These are phyloP conservation scores for Aspergillus costaricaensis DNA, from an alignment of 2,329 filamentous ascomycete species.

Conservation along the genomic window DNA sequence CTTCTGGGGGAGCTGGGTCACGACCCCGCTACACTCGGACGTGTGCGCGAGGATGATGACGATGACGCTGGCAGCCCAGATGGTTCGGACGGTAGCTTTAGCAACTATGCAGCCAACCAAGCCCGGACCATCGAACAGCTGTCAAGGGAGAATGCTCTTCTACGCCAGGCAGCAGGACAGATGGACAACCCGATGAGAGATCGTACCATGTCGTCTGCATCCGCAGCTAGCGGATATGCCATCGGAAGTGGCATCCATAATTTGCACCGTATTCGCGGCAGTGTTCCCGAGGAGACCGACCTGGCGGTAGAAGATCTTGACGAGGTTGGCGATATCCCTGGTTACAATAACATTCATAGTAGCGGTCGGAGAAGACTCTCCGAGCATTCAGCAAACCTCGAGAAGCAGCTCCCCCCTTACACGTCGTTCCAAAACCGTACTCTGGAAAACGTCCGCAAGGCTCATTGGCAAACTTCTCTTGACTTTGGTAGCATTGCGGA, in stretches of 20 bases:
- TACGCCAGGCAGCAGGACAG: slow-evolving; percentile 48
- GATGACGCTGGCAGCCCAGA: slow-evolving; percentile 46
- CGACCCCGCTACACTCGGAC: slow-evolving; percentile 49
- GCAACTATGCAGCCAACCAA: slow-evolving; percentile 42
- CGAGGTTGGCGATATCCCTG: slow-evolving; percentile 43
- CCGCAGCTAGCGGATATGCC: slow-evolving; percentile 37
- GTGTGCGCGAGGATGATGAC: slow-evolving; percentile 53
- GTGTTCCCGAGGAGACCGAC: slow-evolving; percentile 48
- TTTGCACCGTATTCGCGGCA: slow-evolving; percentile 44
- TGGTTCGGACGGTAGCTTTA: slow-evolving; percentile 41
- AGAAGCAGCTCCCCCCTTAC: slow-evolving; percentile 43
- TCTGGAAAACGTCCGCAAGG: slow-evolving; percentile 49
- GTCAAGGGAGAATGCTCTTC: slow-evolving; percentile 49
- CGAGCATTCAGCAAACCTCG: slow-evolving; percentile 46
- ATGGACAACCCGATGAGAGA: slow-evolving; percentile 42
- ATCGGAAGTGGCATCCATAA: slow-evolving; percentile 34
- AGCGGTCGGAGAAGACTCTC: slow-evolving; percentile 46
- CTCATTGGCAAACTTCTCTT: slow-evolving; percentile 54
- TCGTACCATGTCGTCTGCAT: slow-evolving; percentile 45
- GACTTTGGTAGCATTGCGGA: slow-evolving; percentile 51
- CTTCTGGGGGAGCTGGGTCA: slow-evolving; percentile 50
- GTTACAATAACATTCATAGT: slow-evolving; percentile 42
- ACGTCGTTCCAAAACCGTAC: slow-evolving; percentile 45
- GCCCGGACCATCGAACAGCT: slow-evolving; percentile 51
- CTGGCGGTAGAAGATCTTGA: slow-evolving; percentile 48